A percentile compares a stretch with the other conserved stretches of the same genome.
Evolutionary conservation across 257 asterid species (phyloP).

Genomic region (Echium plantagineum): DNA sequence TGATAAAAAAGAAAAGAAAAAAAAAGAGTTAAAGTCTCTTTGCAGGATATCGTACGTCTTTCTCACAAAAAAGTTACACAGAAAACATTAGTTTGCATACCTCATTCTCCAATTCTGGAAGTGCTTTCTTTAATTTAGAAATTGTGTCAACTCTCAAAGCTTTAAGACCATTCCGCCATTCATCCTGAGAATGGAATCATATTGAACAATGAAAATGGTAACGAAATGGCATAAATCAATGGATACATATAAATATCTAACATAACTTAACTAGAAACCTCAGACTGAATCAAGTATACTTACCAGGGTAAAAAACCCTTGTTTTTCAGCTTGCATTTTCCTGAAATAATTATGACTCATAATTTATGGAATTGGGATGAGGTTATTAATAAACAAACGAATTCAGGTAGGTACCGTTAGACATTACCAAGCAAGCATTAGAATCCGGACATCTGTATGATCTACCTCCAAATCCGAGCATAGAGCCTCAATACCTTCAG

Average conservation of each 20-base stretch:
- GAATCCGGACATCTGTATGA: conserved; percentile 64
- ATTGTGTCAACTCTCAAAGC: conserved; percentile 57
- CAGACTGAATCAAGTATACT: conserved; percentile 1
- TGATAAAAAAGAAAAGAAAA: no score
- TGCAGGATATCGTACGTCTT: neutral
- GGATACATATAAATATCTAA: neutral
- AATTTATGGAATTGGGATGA: conserved; percentile 13
- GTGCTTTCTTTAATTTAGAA: conserved; percentile 59
- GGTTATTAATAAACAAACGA: conserved; percentile 1
- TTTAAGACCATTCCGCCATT: conserved; percentile 83
- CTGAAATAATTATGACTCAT: conserved; percentile 17
- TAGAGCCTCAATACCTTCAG: conserved; percentile 70
- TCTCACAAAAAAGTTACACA: conserved; percentile 6
- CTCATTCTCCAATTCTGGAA: conserved; percentile 77
- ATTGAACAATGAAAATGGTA: neutral
- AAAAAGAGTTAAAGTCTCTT: neutral
- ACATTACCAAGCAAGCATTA: conserved; percentile 85
- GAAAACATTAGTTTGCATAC: conserved; percentile 22
- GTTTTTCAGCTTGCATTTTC: conserved; percentile 92
- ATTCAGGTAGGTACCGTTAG: conserved; percentile 4
- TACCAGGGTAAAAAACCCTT: conserved; percentile 78
- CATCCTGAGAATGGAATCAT: conserved; percentile 36
- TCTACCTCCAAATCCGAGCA: conserved; percentile 80
- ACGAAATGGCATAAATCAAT: neutral
- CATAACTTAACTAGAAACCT: neutral